Percentiles rank a stretch among this genome's conserved stretches.
Evolutionary conservation across 805 yeast genomes (phyloP).

Genomic region (Candida manassasensis): DNA sequence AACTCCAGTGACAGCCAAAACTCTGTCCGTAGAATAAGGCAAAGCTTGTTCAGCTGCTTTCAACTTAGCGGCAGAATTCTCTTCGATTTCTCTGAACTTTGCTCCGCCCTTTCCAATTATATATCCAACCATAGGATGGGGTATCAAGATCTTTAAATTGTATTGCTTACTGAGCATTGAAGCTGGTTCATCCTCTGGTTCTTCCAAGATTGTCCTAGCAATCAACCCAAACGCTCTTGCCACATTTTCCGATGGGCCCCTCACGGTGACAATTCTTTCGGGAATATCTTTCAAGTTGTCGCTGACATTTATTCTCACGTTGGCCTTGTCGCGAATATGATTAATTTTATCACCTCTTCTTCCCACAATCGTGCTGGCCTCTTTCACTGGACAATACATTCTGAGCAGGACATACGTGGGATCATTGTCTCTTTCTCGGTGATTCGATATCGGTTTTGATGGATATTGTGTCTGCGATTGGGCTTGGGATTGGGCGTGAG

Average conservation of each 20-base stretch:
- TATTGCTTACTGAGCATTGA: constrained; percentile 49
- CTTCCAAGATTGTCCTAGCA: constrained; percentile 60
- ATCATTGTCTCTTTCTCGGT: constrained; percentile 43
- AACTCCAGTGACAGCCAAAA: constrained; percentile 67
- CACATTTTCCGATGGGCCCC: constrained; percentile 72
- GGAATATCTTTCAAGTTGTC: constrained; percentile 69
- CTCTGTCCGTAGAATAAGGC: constrained; percentile 74
- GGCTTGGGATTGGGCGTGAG: not conserved
- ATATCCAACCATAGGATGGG: constrained; percentile 76
- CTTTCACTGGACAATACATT: constrained; percentile 70
- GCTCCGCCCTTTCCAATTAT: constrained; percentile 76
- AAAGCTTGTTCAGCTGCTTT: constrained; percentile 68
- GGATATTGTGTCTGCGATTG: constrained; percentile 2
- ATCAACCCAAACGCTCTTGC: constrained; percentile 80
- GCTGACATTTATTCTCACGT: constrained; percentile 63
- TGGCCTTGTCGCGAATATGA: constrained; percentile 57
- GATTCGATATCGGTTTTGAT: constrained; percentile 34
- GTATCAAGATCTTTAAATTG: constrained; percentile 59
- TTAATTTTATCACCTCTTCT: constrained; percentile 73
- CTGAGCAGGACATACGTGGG: constrained; percentile 64
- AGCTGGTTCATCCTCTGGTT: constrained; percentile 61
- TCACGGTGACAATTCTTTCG: constrained; percentile 68
- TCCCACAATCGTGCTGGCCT: constrained; percentile 73
- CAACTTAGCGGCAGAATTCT: constrained; percentile 70
- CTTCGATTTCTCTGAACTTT: constrained; percentile 76